A percentile compares a stretch with the other conserved stretches of the same genome.
phyloP scores from a whole-genome alignment of 2,329 filamentous ascomycete species.

The Coleophoma crateriformis region DNA sequence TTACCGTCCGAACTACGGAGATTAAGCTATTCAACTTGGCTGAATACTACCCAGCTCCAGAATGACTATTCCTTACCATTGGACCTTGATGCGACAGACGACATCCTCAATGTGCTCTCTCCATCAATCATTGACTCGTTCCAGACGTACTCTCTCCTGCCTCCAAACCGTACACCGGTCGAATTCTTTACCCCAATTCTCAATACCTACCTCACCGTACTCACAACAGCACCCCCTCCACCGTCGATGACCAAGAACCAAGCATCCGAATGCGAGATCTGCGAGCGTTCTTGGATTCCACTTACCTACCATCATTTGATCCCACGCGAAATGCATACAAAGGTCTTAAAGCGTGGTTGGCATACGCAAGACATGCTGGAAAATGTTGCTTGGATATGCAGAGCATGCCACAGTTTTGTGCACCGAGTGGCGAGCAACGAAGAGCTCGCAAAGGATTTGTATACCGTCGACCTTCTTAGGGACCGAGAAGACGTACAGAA shows the following conservation, averaged over 20 bases:
- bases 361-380: conserved; percentile 69
- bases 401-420: conserved; percentile 79
- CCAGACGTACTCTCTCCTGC: conserved; percentile 55
- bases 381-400: conserved; percentile 81
- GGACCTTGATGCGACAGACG: conserved; percentile 28
- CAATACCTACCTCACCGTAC: conserved; percentile 52
- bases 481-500: conserved; percentile 65
- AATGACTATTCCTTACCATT: conserved; percentile 53
- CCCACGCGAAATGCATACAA: conserved; percentile 70
- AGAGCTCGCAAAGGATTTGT: conserved; percentile 67
- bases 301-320: conserved; percentile 84
- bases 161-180: conserved; percentile 34
- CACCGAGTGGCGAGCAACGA: conserved; percentile 72
- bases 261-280: conserved; percentile 66
- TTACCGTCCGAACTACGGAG: conserved; percentile 57
- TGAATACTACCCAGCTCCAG: conserved; percentile 42
- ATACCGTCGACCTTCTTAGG: conserved; percentile 66
- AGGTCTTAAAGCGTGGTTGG: conserved; percentile 74
- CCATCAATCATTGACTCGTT: conserved; percentile 62
- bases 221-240: conserved; percentile 57
- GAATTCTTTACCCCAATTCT: conserved; percentile 60
- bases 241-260: conserved; percentile 49
- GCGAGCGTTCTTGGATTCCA: conserved; percentile 66
- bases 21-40: conserved; percentile 53
- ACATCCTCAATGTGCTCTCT: conserved; percentile 45